Evolutionary conservation across 371 early-diverging fungal genomes (phyloP).

Genomic region (Saksenaea oblongispora): DNA sequence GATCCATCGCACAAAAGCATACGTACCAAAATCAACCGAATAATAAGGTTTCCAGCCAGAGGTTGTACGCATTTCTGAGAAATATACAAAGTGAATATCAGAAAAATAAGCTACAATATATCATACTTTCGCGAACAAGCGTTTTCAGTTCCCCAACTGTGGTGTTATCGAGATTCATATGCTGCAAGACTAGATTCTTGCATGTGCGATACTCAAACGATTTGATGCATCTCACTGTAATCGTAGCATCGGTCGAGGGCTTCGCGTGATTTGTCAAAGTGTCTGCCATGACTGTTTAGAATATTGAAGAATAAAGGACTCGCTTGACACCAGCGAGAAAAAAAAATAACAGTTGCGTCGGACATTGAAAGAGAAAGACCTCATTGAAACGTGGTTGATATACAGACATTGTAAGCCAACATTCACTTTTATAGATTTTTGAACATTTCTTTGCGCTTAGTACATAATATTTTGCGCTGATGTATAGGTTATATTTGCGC

Average conservation of each 20-base stretch:
- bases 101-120: background rate
- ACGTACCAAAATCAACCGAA: constrained; percentile 63
- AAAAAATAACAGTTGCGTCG: too few species aligned
- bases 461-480: too few species aligned
- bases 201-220: constrained; percentile 88
- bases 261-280: constrained; percentile 55
- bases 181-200: constrained; percentile 79
- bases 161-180: constrained; percentile 65
- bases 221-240: constrained; percentile 89
- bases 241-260: constrained; percentile 57
- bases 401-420: too few species aligned
- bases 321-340: too few species aligned
- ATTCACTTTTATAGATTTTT: too few species aligned
- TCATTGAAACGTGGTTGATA: too few species aligned
- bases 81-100: background rate
- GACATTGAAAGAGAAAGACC: too few species aligned
- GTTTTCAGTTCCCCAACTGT: constrained; percentile 74
- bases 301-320: background rate
- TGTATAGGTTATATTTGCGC: too few species aligned
- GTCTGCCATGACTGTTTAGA: constrained; percentile 1
- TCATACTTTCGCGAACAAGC: constrained; percentile 68
- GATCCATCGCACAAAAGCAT: background rate
- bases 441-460: too few species aligned
- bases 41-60: constrained; percentile 77
- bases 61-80: constrained; percentile 60